Evolutionary conservation across 2,329 filamentous ascomycete genomes (phyloP).

Genomic region (Cylindrodendrum hubeiense): DNA sequence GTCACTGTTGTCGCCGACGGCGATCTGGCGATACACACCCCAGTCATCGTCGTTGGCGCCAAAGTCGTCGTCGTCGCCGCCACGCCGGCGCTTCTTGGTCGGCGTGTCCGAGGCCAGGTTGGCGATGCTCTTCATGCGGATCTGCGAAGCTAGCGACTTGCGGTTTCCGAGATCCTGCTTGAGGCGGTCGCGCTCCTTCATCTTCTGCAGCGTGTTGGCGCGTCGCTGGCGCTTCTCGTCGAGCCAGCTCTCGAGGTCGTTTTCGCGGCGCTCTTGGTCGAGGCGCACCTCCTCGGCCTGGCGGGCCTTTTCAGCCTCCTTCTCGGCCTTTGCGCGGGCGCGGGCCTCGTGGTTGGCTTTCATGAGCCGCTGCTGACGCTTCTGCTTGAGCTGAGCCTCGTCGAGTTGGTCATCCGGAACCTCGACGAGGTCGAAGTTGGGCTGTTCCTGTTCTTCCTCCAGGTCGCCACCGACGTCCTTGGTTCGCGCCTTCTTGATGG

Average conservation of each 20-base stretch:
- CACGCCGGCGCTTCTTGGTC: slow-evolving; percentile 84
- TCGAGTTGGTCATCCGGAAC: slow-evolving; percentile 93
- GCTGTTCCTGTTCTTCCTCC: slow-evolving; percentile 84
- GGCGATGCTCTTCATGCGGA: slow-evolving; percentile 98
- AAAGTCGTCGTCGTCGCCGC: slow-evolving; percentile 95
- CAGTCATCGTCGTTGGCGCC: slow-evolving; percentile 98
- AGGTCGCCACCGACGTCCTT: slow-evolving; percentile 90
- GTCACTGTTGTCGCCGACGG: slow-evolving; percentile 83
- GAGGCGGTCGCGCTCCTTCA: slow-evolving; percentile 92
- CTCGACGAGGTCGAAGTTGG: slow-evolving; percentile 89
- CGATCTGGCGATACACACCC: slow-evolving; percentile 95
- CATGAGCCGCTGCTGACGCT: slow-evolving; percentile 90
- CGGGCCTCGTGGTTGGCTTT: slow-evolving; percentile 96
- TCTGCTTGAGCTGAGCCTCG: slow-evolving; percentile 90
- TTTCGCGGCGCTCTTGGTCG: slow-evolving; percentile 86
- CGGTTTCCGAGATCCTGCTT: slow-evolving; percentile 96
- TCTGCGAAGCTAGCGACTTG: slow-evolving; percentile 95
- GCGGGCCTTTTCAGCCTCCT: slow-evolving; percentile 90
- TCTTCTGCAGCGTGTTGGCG: slow-evolving; percentile 78
- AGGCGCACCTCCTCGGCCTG: slow-evolving; percentile 84
- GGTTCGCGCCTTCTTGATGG: slow-evolving; percentile 89
- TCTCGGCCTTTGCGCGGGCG: slow-evolving; percentile 94
- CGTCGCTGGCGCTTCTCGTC: slow-evolving; percentile 83
- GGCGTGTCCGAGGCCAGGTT: slow-evolving; percentile 94
- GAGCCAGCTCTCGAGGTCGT: slow-evolving; percentile 88